Evolutionary conservation across 257 asterid species (phyloP).

Genomic region (Salvia hispanica): DNA sequence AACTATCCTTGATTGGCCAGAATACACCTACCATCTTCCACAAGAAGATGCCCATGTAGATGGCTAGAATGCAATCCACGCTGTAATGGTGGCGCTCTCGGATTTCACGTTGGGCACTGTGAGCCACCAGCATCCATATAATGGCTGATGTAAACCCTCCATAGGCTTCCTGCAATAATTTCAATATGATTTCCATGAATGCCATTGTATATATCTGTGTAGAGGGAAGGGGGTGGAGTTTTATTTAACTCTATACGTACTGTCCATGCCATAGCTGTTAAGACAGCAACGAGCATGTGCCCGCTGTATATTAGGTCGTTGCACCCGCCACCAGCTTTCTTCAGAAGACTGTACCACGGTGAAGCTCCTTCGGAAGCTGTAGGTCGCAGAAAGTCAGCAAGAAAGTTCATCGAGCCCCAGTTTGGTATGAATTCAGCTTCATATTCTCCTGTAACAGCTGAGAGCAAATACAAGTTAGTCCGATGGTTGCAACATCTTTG

Average conservation of each 20-base stretch:
- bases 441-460: conserved; percentile 65
- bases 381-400: conserved; percentile 82
- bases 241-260: conserved; percentile 39
- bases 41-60: conserved; percentile 86
- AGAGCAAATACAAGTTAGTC: conserved; percentile 26
- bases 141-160: conserved; percentile 79
- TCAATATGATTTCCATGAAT: background rate
- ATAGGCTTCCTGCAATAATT: conserved; percentile 77
- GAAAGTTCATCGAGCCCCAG: conserved; percentile 92
- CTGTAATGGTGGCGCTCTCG: conserved; percentile 95
- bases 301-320: conserved; percentile 95
- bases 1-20: conserved; percentile 72
- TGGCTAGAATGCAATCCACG: conserved; percentile 83
- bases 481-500: conserved; percentile 6
- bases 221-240: background rate
- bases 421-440: conserved; percentile 65
- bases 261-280: conserved; percentile 99
- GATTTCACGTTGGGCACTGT: conserved; percentile 94
- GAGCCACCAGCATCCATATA: conserved; percentile 82
- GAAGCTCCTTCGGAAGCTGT: conserved; percentile 68
- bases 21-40: conserved; percentile 80
- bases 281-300: conserved; percentile 93
- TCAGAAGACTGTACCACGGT: conserved; percentile 79
- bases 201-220: background rate
- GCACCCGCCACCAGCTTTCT: conserved; percentile 94